These are phyloP conservation scores for Candida sanyaensis DNA, from an alignment of 1,139 yeast species.

Conservation along the genomic window DNA sequence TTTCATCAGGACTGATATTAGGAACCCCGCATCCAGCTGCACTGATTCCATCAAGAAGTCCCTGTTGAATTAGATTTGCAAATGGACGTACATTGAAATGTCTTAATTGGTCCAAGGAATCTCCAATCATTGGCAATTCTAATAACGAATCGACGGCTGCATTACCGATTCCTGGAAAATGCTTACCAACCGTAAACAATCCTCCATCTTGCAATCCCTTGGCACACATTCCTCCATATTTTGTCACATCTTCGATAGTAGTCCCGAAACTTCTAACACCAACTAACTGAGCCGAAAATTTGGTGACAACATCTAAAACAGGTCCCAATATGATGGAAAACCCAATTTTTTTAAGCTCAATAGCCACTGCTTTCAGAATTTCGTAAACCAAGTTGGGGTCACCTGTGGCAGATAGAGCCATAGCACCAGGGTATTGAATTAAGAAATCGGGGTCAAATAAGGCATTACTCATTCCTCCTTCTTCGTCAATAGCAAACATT, in stretches of 20 bases:
- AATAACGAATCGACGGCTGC: constrained; percentile 59
- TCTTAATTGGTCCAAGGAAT: constrained; percentile 55
- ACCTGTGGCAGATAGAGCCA: constrained; percentile 64
- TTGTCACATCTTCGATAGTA: constrained; percentile 58
- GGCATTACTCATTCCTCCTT: constrained; percentile 72
- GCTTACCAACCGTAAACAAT: constrained; percentile 58
- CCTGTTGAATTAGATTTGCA: constrained; percentile 47
- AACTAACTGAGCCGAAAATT: constrained; percentile 56
- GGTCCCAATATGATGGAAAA: constrained; percentile 63
- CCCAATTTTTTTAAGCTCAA: constrained; percentile 56
- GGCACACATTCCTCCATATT: constrained; percentile 56
- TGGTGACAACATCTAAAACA: constrained; percentile 62
- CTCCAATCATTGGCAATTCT: constrained; percentile 62
- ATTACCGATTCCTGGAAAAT: constrained; percentile 69
- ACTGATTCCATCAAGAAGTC: constrained; percentile 55
- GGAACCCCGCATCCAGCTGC: constrained; percentile 77
- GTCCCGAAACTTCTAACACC: constrained; percentile 68
- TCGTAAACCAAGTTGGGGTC: constrained; percentile 52
- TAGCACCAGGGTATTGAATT: constrained; percentile 65
- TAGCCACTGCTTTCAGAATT: constrained; percentile 57
- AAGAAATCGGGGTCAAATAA: constrained; percentile 53
- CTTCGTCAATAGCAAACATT: constrained; percentile 80
- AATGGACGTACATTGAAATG: constrained; percentile 56
- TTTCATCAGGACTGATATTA: constrained; percentile 59
- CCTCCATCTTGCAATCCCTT: constrained; percentile 61